Conservation (phyloP, 352 stramenopile species). For the Phytopythium sindhum region DNA sequence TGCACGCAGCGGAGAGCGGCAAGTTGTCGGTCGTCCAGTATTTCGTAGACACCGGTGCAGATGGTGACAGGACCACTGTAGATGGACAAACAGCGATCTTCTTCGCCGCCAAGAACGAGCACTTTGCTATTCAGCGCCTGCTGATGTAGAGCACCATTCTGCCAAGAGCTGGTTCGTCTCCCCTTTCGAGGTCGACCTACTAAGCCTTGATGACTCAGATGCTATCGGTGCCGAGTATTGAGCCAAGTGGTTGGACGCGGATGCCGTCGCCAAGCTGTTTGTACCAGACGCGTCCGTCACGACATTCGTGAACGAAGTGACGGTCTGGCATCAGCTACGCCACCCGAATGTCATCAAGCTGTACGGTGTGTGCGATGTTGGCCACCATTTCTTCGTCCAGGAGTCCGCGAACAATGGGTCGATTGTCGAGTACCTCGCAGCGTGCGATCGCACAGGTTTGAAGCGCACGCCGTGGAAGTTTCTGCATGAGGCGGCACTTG, state of each 20-base stretch:
- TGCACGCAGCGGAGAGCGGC: too few relatives aligned
- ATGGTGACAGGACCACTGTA: background rate
- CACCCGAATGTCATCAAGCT: slow-evolving; percentile 27
- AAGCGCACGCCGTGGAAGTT: background rate
- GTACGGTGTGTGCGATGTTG: slow-evolving; percentile 27
- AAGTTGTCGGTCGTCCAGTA: background rate
- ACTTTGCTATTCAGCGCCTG: background rate
- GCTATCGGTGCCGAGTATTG: background rate
- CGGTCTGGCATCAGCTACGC: slow-evolving; percentile 19
- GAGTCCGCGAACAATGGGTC: slow-evolving; percentile 15
- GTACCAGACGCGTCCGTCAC: background rate
- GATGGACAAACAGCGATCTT: background rate
- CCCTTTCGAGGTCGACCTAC: background rate
- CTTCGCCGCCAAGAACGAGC: background rate
- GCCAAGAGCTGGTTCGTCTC: background rate
- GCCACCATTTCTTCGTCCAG: slow-evolving; percentile 23
- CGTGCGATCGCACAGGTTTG: slow-evolving; percentile 6
- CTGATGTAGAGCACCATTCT: background rate
- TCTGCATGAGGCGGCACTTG: too few relatives aligned
- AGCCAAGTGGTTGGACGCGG: too few relatives aligned
- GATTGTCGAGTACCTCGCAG: slow-evolving; percentile 17
- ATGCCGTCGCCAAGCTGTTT: background rate
- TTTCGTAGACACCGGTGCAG: too few relatives aligned
- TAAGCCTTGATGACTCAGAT: background rate
- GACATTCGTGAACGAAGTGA: slow-evolving; percentile 5